Evolutionary conservation across 2,329 filamentous ascomycete genomes (phyloP).

Genomic region (Hypoxylon sp.): DNA sequence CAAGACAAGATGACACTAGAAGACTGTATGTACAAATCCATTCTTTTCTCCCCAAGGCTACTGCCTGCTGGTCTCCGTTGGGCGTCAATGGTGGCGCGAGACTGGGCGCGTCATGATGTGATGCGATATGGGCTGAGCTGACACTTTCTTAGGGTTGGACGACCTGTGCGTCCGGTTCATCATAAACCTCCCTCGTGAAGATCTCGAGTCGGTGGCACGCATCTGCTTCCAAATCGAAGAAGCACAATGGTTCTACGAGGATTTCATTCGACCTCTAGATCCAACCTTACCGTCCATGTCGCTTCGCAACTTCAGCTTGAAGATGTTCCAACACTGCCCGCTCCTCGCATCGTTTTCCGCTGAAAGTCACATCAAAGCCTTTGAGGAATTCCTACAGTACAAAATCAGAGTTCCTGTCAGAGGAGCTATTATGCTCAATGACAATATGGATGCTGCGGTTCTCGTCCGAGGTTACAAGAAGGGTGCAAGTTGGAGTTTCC

Average conservation of each 20-base stretch:
- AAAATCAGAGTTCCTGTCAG: constrained; percentile 94
- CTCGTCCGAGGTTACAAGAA: constrained; percentile 99
- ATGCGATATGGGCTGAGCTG: constrained; percentile 28
- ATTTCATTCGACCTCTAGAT: constrained; percentile 94
- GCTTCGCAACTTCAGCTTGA: constrained; percentile 85
- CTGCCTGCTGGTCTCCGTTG: neutral
- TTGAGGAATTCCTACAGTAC: constrained; percentile 92
- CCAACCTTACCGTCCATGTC: constrained; percentile 86
- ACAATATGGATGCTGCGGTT: constrained; percentile 92
- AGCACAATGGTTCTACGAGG: constrained; percentile 99
- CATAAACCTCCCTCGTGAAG: constrained; percentile 93
- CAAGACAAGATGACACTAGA: constrained; percentile 85
- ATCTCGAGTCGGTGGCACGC: constrained; percentile 88
- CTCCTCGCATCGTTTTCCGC: constrained; percentile 84
- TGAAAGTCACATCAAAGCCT: constrained; percentile 83
- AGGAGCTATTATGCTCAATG: constrained; percentile 92
- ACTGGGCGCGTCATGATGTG: constrained; percentile 6
- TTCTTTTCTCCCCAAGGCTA: neutral
- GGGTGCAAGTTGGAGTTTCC: constrained; percentile 95
- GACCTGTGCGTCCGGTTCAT: constrained; percentile 98
- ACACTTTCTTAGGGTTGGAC: constrained; percentile 80
- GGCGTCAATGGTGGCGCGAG: constrained; percentile 7
- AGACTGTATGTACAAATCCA: constrained; percentile 75
- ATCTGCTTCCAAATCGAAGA: constrained; percentile 99
- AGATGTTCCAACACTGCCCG: constrained; percentile 94